Evolutionary conservation across 345 rosid genomes (phyloP).

Genomic region (Arabidopsis suecica): DNA sequence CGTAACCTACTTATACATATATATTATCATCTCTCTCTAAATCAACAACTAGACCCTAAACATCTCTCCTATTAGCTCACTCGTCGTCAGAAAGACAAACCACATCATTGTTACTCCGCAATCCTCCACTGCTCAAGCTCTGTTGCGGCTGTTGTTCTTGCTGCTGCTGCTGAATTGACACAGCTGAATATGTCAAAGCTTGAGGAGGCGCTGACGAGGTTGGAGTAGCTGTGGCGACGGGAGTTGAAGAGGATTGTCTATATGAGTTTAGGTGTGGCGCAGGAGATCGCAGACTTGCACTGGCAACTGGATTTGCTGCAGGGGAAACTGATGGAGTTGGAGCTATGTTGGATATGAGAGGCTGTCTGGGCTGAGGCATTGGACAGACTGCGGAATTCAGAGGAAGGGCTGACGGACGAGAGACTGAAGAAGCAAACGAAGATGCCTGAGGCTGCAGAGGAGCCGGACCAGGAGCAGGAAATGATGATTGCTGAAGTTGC

Average conservation of each 20-base stretch:
- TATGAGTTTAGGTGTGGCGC: constrained; percentile 26
- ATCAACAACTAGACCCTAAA: constrained; percentile 15
- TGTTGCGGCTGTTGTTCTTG: constrained; percentile 26
- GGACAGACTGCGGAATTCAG: constrained; percentile 8
- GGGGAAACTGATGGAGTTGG: constrained; percentile 37
- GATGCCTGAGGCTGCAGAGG: constrained; percentile 37
- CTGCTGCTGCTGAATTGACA: constrained; percentile 13
- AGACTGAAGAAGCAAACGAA: constrained; percentile 22
- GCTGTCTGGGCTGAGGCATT: constrained; percentile 44
- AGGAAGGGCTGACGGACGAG: constrained; percentile 24
- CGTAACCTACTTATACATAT: not conserved
- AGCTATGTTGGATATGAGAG: constrained; percentile 33
- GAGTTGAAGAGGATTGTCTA: constrained; percentile 29
- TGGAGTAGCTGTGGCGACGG: constrained; percentile 15
- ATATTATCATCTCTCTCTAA: not conserved
- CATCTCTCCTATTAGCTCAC: constrained; percentile 13
- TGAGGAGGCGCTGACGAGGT: constrained; percentile 12
- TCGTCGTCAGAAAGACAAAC: constrained; percentile 47
- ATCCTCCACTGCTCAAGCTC: constrained; percentile 32
- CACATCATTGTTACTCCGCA: constrained; percentile 22
- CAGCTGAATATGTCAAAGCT: constrained; percentile 3
- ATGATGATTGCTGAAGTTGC: constrained; percentile 34
- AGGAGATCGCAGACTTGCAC: constrained; percentile 12
- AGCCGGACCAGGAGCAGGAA: not conserved
- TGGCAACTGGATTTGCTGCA: constrained; percentile 17